Conservation (phyloP, 2,329 filamentous ascomycete genomes). For the Leptoxyphium fumago region DNA sequence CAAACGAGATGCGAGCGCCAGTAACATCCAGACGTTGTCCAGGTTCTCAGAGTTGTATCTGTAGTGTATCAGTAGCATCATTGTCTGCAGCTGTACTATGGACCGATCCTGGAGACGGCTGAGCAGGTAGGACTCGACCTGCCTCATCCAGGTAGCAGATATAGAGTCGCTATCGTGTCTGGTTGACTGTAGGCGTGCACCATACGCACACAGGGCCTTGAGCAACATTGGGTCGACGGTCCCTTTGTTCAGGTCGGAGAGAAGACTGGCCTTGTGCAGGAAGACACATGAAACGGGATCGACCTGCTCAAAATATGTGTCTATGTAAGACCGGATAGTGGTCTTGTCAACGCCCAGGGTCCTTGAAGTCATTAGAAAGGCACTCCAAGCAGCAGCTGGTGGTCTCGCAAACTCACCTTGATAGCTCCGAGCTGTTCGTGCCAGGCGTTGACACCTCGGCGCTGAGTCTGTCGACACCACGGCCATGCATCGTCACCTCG, state of each 20-base stretch:
- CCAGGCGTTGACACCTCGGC: neutral
- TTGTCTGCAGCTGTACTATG: neutral
- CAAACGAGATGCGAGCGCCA: neutral
- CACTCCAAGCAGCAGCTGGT: neutral
- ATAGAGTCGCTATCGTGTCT: neutral
- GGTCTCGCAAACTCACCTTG: neutral
- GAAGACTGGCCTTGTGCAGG: neutral
- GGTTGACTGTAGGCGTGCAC: neutral
- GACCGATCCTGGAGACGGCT: neutral
- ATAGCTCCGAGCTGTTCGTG: neutral
- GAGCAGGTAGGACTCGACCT: neutral
- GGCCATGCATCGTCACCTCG: neutral
- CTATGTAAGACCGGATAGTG: neutral
- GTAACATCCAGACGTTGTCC: neutral
- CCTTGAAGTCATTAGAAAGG: neutral
- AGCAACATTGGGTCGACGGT: neutral
- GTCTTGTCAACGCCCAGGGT: neutral
- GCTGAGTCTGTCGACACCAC: neutral
- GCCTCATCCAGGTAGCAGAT: neutral
- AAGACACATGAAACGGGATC: neutral
- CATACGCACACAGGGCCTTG: neutral
- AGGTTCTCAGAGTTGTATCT: neutral
- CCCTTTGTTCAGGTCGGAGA: neutral
- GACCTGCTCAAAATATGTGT: neutral
- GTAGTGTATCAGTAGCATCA: neutral